Evolutionary conservation across 2,329 filamentous ascomycete genomes (phyloP).

Genomic region (Lachnellula willkommii): DNA sequence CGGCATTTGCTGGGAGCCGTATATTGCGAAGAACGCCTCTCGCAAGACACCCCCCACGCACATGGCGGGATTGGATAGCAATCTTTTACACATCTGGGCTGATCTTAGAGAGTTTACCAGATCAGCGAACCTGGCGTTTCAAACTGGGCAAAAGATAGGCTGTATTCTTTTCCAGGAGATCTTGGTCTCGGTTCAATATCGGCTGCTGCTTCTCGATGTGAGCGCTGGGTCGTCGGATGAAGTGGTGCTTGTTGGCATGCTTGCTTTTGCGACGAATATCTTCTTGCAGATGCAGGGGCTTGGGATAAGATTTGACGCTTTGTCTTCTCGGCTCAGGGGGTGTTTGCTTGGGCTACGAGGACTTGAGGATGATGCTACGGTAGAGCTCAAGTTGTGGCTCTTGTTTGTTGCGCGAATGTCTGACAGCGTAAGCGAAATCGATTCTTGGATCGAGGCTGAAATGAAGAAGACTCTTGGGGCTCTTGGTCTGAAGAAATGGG

Average conservation of each 20-base stretch:
- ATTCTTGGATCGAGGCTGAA: background rate
- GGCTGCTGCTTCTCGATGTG: conserved; percentile 32
- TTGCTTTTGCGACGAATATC: conserved; percentile 34
- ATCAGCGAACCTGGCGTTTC: conserved; percentile 25
- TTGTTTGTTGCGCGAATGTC: background rate
- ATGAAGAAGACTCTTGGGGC: background rate
- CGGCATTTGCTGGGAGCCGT: conserved; percentile 3
- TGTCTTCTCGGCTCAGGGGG: background rate
- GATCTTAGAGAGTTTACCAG: conserved; percentile 26
- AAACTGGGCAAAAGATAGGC: conserved; percentile 21
- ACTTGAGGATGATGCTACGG: no score
- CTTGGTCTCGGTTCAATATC: conserved; percentile 39
- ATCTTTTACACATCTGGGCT: conserved; percentile 21
- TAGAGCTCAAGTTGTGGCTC: conserved; percentile 3
- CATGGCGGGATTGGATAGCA: conserved; percentile 1
- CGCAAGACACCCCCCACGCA: background rate
- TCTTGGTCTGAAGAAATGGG: background rate
- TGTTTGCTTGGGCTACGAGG: background rate
- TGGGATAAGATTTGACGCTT: background rate
- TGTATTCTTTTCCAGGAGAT: conserved; percentile 25
- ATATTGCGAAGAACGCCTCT: background rate
- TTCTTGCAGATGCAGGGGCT: conserved; percentile 31
- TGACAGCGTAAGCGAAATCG: background rate
- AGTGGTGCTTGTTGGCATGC: conserved; percentile 34
- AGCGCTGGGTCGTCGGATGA: conserved; percentile 29